These are phyloP conservation scores for Moniliophthora roreri DNA, from an alignment of 1,284 basidiomycete species.

Conservation along the genomic window DNA sequence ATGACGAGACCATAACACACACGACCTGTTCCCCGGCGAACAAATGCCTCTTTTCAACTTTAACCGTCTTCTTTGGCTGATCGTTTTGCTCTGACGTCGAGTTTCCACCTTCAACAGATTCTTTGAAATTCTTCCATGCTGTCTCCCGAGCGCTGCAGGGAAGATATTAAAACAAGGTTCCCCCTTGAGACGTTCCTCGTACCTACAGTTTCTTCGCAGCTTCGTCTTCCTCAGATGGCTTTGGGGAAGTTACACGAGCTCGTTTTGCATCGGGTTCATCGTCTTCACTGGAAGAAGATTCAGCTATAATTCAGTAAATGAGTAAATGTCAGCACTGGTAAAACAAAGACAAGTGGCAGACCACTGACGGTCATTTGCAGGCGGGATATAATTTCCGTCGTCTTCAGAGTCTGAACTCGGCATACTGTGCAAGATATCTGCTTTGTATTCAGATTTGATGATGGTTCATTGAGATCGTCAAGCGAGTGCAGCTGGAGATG, in stretches of 20 bases:
- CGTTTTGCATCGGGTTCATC: conserved; percentile 33
- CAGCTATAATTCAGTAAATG: conserved; percentile 33
- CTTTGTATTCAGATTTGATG: neutral
- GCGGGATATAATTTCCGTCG: conserved; percentile 67
- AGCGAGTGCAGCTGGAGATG: neutral
- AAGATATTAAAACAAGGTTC: neutral
- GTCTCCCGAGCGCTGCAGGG: conserved; percentile 43
- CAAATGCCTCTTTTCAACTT: conserved; percentile 63
- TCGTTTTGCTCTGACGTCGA: conserved; percentile 18
- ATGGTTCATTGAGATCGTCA: neutral
- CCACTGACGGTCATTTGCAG: conserved; percentile 36
- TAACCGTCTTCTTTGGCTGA: conserved; percentile 44
- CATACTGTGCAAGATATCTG: neutral
- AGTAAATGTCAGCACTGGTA: conserved; percentile 1
- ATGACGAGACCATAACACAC: conserved; percentile 42
- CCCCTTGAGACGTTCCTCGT: conserved; percentile 13
- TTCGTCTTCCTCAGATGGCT: conserved; percentile 28
- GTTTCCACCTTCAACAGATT: conserved; percentile 35
- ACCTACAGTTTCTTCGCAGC: conserved; percentile 44
- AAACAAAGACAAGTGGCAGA: neutral
- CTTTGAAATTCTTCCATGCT: conserved; percentile 64
- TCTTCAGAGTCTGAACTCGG: conserved; percentile 58
- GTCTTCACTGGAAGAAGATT: conserved; percentile 29
- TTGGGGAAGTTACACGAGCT: conserved; percentile 23
- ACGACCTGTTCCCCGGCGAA: conserved; percentile 74